A percentile compares a stretch with the other conserved stretches of the same genome.
These are phyloP conservation scores for Gyromitra esculenta DNA, from an alignment of 2,329 filamentous ascomycete genomes.

Conservation along the genomic window DNA sequence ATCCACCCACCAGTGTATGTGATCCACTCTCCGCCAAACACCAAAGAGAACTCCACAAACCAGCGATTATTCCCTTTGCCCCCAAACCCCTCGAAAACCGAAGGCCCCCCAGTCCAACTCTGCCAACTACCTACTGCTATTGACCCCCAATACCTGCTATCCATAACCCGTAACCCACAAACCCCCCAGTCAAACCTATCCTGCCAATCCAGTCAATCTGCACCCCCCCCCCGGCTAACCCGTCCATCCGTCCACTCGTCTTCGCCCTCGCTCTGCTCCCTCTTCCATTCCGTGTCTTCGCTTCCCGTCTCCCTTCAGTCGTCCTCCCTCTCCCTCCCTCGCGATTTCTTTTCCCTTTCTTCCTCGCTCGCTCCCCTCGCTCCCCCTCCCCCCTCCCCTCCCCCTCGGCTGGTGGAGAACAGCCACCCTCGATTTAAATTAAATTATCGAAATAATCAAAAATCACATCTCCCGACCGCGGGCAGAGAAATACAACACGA, in stretches of 20 bases:
- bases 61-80: slow-evolving; percentile 34
- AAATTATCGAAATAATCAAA: slow-evolving; percentile 28
- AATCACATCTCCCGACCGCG: slow-evolving; percentile 24
- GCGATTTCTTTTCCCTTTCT: slow-evolving; percentile 19
- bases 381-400: slow-evolving; percentile 1
- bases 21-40: slow-evolving; percentile 29
- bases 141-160: slow-evolving; percentile 26
- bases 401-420: slow-evolving; percentile 42
- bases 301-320: slow-evolving; percentile 31
- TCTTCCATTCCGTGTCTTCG: slow-evolving; percentile 27
- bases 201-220: slow-evolving; percentile 43
- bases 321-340: not conserved
- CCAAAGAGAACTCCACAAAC: slow-evolving; percentile 30
- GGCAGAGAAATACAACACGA: slow-evolving; percentile 43
- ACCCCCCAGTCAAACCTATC: slow-evolving; percentile 16
- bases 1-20: not conserved
- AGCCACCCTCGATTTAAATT: slow-evolving; percentile 17
- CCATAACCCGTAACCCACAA: not conserved
- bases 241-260: slow-evolving; percentile 42
- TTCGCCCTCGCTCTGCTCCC: slow-evolving; percentile 26
- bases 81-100: slow-evolving; percentile 21
- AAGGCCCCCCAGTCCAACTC: slow-evolving; percentile 21
- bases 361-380: slow-evolving; percentile 28
- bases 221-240: slow-evolving; percentile 29
- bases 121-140: slow-evolving; percentile 14